These are phyloP conservation scores for Phialemonium atrogriseum DNA, from an alignment of 2,329 filamentous ascomycete genomes.

Conservation along the genomic window DNA sequence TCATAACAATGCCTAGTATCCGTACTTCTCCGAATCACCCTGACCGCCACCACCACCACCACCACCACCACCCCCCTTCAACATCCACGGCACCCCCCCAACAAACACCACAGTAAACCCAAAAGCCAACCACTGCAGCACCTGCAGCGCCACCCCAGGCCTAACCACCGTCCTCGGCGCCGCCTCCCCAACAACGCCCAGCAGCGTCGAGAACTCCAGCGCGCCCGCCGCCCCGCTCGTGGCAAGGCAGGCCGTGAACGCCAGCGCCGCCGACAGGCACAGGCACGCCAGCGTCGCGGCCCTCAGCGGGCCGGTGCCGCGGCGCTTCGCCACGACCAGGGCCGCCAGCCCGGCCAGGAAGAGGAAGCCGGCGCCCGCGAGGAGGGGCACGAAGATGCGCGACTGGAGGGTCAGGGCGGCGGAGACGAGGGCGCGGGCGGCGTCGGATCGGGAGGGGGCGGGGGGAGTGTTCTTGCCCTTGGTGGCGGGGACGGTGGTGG, in stretches of 20 bases:
- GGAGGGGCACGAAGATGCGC: slow-evolving; percentile 12
- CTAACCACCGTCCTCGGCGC: slow-evolving; percentile 11
- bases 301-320: slow-evolving; percentile 9
- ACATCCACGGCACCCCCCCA: slow-evolving; percentile 11
- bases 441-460: not conserved
- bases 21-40: no score
- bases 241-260: slow-evolving; percentile 12
- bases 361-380: slow-evolving; percentile 11
- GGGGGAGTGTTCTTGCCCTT: slow-evolving; percentile 2
- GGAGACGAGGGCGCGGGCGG: slow-evolving; percentile 10
- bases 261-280: slow-evolving; percentile 10
- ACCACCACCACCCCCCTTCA: not conserved
- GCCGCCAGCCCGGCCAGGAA: slow-evolving; percentile 11
- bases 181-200: not conserved
- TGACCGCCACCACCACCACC: not conserved
- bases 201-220: slow-evolving; percentile 9
- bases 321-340: slow-evolving; percentile 9
- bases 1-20: no score
- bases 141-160: slow-evolving; percentile 14
- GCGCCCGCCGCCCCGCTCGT: slow-evolving; percentile 12
- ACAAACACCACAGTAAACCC: slow-evolving; percentile 14
- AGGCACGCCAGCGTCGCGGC: slow-evolving; percentile 10
- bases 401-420: slow-evolving; percentile 14
- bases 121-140: slow-evolving; percentile 18
- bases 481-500: slow-evolving; percentile 1